A percentile compares a stretch with the other conserved stretches of the same genome.
Conservation (phyloP, 495 filamentous ascomycete genomes). For the Aspergillus sclerotioniger region DNA sequence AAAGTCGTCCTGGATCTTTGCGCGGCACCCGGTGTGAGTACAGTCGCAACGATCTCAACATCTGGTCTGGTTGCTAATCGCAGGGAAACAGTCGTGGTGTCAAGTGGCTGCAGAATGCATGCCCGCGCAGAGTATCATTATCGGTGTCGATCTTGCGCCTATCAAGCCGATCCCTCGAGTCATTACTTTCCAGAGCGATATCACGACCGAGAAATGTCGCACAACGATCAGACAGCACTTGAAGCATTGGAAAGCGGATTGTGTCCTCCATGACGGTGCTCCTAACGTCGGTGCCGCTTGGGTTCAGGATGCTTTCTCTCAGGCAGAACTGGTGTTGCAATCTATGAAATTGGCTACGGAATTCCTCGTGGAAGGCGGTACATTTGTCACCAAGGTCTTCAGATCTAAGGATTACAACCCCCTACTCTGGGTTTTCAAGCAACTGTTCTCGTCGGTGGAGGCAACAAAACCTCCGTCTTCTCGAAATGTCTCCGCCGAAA, state of each 20-base stretch:
- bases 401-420: constrained; percentile 96
- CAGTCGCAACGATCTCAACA: not conserved
- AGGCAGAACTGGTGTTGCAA: constrained; percentile 91
- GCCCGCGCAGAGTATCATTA: constrained; percentile 84
- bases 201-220: constrained; percentile 94
- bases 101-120: constrained; percentile 96
- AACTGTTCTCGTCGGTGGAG: constrained; percentile 90
- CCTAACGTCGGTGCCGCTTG: constrained; percentile 97
- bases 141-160: constrained; percentile 91
- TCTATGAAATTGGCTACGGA: constrained; percentile 92
- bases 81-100: constrained; percentile 74
- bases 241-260: constrained; percentile 97
- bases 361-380: constrained; percentile 85
- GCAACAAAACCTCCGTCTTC: constrained; percentile 97
- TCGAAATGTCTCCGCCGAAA: constrained; percentile 93
- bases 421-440: constrained; percentile 96
- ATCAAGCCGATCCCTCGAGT: constrained; percentile 93
- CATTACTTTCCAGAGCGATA: constrained; percentile 96
- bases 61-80: constrained; percentile 27
- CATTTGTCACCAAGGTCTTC: constrained; percentile 98
- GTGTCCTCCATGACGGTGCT: constrained; percentile 96
- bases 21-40: constrained; percentile 85
- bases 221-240: constrained; percentile 87
- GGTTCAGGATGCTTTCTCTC: constrained; percentile 98
- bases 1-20: constrained; percentile 96